Base-by-base conservation (phyloP, 805 yeast species). In the Candida arabinofermentans region DNA sequence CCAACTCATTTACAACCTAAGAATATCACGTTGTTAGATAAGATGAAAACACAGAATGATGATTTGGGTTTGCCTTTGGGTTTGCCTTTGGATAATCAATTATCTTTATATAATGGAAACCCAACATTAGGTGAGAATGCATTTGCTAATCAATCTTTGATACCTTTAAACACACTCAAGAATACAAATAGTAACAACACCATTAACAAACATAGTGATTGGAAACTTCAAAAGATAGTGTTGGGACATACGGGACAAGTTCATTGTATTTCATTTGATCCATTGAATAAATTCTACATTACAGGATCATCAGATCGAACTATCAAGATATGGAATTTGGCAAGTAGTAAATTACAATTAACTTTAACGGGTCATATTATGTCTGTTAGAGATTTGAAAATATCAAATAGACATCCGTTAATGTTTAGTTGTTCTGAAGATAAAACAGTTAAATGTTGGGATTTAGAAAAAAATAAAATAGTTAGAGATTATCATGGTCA, bases 231-330 rank as follows among this genome's bases (percentile, higher is more conserved):
- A 57, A 70, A 83, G 42, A 88, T 91, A 3, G 71, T 91, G 1
- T 79, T 86, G 1, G 98, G 98, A 3, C 99, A 93, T 59, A 72
- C 77, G 30, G 99, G 99, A 0, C 90, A 97, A 90, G 88, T 93
- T 1, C 72, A 95, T 35, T 74, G 86, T n/a, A 67, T 89, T 3
- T 72, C 83, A 7, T 75, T 86, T 16, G 98, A 93, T 46, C 96
- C 96, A 1, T 83, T 83, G 24, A 89, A 89, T 59, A 76, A 81
- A 50, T 93, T 93, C 87, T 91, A 87, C 65, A 95, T 83, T 7
- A 82, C 96, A 0, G 99, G 98, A 0, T 81, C 95, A 3, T 77
- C 84, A 4, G 99, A 93, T 57, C 70, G 87, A 3, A 86, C 95
- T 0, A 86, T 93, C 48, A 90, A 90, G 53, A 71, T 91, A 3